These are phyloP conservation scores for Lobulomyces angularis DNA, from an alignment of 192 early-diverging fungal genomes.

Conservation along the genomic window DNA sequence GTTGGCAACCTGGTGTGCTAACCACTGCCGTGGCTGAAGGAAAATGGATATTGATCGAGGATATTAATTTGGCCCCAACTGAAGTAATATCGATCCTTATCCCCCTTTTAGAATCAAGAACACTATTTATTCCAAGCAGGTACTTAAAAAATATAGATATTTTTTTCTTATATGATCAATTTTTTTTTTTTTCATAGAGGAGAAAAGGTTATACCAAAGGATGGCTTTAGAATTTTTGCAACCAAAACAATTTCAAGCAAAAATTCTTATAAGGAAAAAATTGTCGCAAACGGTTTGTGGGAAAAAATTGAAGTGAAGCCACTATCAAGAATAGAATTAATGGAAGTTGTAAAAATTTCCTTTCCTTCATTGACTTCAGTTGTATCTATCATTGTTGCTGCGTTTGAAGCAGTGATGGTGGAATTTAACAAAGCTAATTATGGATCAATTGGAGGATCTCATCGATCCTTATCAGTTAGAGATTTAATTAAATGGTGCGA, in stretches of 20 bases:
- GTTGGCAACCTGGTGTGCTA: conserved; percentile 88
- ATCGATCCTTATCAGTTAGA: conserved; percentile 58
- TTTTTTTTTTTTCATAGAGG: no score
- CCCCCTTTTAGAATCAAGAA: conserved; percentile 80
- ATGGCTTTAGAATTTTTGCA: conserved; percentile 85
- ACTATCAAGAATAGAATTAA: conserved; percentile 48
- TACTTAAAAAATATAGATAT: no score
- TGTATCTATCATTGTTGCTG: conserved; percentile 5
- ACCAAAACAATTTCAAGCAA: conserved; percentile 53
- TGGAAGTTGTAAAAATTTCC: conserved; percentile 40
- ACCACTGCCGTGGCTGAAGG: conserved; percentile 81
- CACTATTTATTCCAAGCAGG: conserved; percentile 79
- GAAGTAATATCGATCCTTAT: conserved; percentile 86
- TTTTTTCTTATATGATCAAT: no score
- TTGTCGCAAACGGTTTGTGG: conserved; percentile 69
- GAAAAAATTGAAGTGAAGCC: conserved; percentile 57
- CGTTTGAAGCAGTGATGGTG: conserved; percentile 9
- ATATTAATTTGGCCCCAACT: conserved; percentile 87
- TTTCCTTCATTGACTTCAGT: conserved; percentile 33
- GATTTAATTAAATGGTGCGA: conserved; percentile 88
- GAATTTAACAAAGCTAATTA: conserved; percentile 11
- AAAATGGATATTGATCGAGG: conserved; percentile 92
- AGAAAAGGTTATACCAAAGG: conserved; percentile 69
- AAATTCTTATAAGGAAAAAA: conserved; percentile 26
- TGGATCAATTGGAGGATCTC: conserved; percentile 6